A percentile compares a stretch with the other conserved stretches of the same genome.
Evolutionary conservation across 345 rosid genomes (phyloP).

Genomic region (Sisymbrium altissimum): DNA sequence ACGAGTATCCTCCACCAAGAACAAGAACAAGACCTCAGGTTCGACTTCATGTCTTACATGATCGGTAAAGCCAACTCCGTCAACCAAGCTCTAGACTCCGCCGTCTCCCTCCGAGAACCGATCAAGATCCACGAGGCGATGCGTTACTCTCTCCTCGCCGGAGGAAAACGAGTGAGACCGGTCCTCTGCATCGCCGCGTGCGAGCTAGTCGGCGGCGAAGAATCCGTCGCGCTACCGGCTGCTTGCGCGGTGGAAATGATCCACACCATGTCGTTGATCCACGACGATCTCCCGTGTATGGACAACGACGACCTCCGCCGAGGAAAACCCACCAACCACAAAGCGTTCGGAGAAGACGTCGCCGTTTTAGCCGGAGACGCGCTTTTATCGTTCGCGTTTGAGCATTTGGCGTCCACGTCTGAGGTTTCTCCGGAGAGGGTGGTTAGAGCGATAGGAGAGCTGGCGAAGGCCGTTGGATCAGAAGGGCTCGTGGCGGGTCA

Average conservation of each 20-base stretch:
- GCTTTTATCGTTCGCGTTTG: conserved; percentile 66
- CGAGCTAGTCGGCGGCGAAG: conserved; percentile 67
- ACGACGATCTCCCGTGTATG: conserved; percentile 89
- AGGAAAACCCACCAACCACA: conserved; percentile 88
- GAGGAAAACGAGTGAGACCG: conserved; percentile 82
- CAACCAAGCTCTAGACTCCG: conserved; percentile 62
- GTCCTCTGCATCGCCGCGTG: conserved; percentile 74
- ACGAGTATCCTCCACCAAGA: not conserved
- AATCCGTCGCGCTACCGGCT: conserved; percentile 64
- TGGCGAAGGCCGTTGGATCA: conserved; percentile 45
- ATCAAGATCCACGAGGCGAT: conserved; percentile 75
- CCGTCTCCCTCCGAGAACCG: conserved; percentile 58
- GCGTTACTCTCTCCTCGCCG: conserved; percentile 85
- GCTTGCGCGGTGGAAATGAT: conserved; percentile 93
- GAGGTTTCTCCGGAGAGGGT: conserved; percentile 35
- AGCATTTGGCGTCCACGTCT: conserved; percentile 45
- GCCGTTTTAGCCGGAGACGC: conserved; percentile 87
- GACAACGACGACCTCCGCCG: conserved; percentile 94
- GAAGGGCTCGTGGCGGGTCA: conserved; percentile 59
- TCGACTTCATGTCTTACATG: conserved; percentile 81
- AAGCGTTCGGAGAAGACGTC: conserved; percentile 69
- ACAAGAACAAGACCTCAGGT: conserved; percentile 27
- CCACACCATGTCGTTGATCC: conserved; percentile 87
- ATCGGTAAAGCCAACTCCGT: conserved; percentile 50
- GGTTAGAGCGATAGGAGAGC: conserved; percentile 43